Base-by-base conservation (phyloP, 2,329 filamentous ascomycete species). In the Aspergillus proliferans region DNA sequence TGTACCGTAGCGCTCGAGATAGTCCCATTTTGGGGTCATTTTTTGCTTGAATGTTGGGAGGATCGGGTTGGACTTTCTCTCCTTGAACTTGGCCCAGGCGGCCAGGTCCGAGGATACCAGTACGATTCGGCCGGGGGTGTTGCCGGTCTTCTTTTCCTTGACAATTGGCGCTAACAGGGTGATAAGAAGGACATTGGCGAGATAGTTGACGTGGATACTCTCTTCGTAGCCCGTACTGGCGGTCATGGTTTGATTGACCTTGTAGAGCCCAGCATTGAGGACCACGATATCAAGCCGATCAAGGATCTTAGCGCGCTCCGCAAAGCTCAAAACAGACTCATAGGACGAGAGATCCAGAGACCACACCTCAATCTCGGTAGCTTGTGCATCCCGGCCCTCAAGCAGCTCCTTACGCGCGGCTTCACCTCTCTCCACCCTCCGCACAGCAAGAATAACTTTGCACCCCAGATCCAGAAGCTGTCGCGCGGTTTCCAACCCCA, bases 321-420 rank as follows among this genome's bases (percentile, higher is more conserved):
- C 68, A 48, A 81, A 80, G 0, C 53, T 57, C 26, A 65, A 62
- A 1, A 80, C 61, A 1, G 74, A 78, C 2, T 67, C 60, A 45
- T 78, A 77, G 0, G 66, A 72, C 4, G 49, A 47, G 69, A 80
- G 73, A 42, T 81, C 76, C n/a, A 81, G 55, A 2, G 59, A 8
- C 75, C 74, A 80, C 8, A 81, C 75, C 9, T 77, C 66, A 10
- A 80, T 67, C 0, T 41, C 63, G 2, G 72, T 70, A 0, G 52
- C 52, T 1, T 71, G 10, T 68, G 61, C 3, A 51, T 50, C 4
- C 61, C n/a, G 12, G 8, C 36, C 6, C 6, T 9, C 36, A 2
- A 19, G 63, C 4, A 76, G 60, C 10, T 54, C 49, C 2, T 54
- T 45, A 2, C 67, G 71, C 3, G 75, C 76, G 0, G 53, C 60